Percentiles rank a stretch among this genome's conserved stretches.
These are phyloP conservation scores for Rasamsonia emersonii DNA, from an alignment of 2,329 filamentous ascomycete genomes.

Conservation along the genomic window DNA sequence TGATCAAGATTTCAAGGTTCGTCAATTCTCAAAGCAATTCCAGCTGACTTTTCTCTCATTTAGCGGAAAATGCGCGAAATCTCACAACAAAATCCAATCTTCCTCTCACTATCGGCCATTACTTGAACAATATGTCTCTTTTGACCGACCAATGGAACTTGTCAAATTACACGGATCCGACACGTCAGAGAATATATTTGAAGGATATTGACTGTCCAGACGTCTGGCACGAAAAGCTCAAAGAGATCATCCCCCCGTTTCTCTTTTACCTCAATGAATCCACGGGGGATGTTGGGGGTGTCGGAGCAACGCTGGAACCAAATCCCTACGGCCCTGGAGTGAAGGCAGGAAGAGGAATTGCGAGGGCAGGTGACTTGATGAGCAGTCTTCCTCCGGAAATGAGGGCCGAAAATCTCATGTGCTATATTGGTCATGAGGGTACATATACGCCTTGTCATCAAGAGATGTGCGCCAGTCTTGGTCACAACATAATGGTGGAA, in stretches of 20 bases:
- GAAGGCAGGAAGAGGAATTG: slow-evolving; percentile 49
- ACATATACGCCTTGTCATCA: slow-evolving; percentile 92
- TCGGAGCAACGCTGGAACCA: slow-evolving; percentile 42
- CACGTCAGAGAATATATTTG: slow-evolving; percentile 78
- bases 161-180: slow-evolving; percentile 67
- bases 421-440: slow-evolving; percentile 93
- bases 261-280: slow-evolving; percentile 87
- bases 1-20: neutral
- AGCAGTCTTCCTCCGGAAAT: slow-evolving; percentile 77
- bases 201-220: slow-evolving; percentile 94
- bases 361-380: slow-evolving; percentile 84
- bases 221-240: slow-evolving; percentile 75
- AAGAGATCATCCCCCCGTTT: slow-evolving; percentile 67
- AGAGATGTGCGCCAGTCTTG: slow-evolving; percentile 94
- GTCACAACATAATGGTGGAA: slow-evolving; percentile 98
- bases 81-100: slow-evolving; percentile 64
- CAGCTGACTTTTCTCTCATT: slow-evolving; percentile 1
- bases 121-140: slow-evolving; percentile 76
- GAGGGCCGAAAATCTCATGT: slow-evolving; percentile 96
- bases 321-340: slow-evolving; percentile 35
- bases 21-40: slow-evolving; percentile 1
- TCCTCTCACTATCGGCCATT: slow-evolving; percentile 80
- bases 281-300: slow-evolving; percentile 50
- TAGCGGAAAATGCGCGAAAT: slow-evolving; percentile 79
- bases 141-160: slow-evolving; percentile 74